Percentiles rank a stretch among this genome's conserved stretches.
Conservation (phyloP, 192 early-diverging fungal genomes). For the Anaeromyces robustus region DNA sequence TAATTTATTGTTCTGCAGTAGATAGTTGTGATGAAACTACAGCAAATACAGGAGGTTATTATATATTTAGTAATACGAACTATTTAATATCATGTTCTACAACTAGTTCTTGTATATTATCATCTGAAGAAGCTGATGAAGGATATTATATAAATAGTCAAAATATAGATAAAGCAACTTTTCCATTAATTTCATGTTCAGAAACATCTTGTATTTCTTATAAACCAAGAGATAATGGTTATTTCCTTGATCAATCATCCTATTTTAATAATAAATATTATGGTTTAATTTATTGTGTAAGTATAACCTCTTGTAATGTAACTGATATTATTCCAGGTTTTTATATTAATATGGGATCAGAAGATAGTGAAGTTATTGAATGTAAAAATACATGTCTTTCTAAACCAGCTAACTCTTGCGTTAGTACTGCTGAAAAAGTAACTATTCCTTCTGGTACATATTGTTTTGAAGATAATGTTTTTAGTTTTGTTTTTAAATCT, state of each 20-base stretch:
- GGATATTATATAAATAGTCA: background rate
- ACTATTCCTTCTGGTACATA: background rate
- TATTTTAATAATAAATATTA: background rate
- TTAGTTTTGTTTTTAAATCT: background rate
- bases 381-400: background rate
- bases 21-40: background rate
- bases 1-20: background rate
- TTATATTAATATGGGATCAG: background rate
- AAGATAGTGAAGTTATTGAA: background rate
- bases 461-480: background rate
- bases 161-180: background rate
- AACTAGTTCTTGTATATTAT: background rate
- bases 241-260: background rate
- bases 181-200: background rate
- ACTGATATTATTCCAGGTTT: background rate
- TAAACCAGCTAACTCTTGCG: background rate
- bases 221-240: background rate
- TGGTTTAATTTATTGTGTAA: background rate
- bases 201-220: background rate
- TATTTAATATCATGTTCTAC: background rate
- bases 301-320: background rate
- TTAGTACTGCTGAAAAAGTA: background rate
- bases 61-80: background rate
- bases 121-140: background rate
- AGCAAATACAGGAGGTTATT: background rate